phyloP scores from a whole-genome alignment of 345 rosid genomes.

The Toxicodendron radicans region DNA sequence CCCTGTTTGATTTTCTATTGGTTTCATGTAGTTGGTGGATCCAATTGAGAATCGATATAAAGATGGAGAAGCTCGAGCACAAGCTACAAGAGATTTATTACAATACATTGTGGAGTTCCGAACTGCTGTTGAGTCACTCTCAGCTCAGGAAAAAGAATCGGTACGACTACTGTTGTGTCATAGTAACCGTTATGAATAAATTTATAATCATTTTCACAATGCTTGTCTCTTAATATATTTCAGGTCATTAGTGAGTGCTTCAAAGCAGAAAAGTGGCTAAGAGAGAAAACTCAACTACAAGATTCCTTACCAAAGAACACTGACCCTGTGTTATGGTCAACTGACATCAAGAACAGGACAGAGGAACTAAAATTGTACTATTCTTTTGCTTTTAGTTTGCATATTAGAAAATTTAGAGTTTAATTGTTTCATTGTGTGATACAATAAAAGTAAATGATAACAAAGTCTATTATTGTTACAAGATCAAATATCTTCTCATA shows the following conservation, averaged over 20 bases:
- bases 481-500: neutral
- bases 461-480: neutral
- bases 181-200: neutral
- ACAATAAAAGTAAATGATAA: neutral
- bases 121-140: conserved; percentile 35
- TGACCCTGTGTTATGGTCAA: conserved; percentile 50
- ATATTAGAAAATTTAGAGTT: conserved; percentile 2
- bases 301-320: conserved; percentile 45
- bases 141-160: conserved; percentile 36
- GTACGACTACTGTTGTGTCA: conserved; percentile 23
- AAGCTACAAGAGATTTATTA: conserved; percentile 43
- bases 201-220: neutral
- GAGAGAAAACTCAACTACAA: conserved; percentile 50
- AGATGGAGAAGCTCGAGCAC: conserved; percentile 54
- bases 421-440: neutral
- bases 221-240: conserved; percentile 18
- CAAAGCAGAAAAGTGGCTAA: conserved; percentile 59
- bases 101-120: conserved; percentile 42
- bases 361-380: conserved; percentile 47
- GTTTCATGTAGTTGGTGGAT: conserved; percentile 41
- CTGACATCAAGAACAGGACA: conserved; percentile 41
- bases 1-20: conserved; percentile 6
- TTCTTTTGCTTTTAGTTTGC: conserved; percentile 7
- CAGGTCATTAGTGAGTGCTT: conserved; percentile 50
- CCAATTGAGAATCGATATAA: conserved; percentile 50